These are phyloP conservation scores for Saprolegnia parasitica DNA, from an alignment of 352 stramenopile species.

Conservation along the genomic window DNA sequence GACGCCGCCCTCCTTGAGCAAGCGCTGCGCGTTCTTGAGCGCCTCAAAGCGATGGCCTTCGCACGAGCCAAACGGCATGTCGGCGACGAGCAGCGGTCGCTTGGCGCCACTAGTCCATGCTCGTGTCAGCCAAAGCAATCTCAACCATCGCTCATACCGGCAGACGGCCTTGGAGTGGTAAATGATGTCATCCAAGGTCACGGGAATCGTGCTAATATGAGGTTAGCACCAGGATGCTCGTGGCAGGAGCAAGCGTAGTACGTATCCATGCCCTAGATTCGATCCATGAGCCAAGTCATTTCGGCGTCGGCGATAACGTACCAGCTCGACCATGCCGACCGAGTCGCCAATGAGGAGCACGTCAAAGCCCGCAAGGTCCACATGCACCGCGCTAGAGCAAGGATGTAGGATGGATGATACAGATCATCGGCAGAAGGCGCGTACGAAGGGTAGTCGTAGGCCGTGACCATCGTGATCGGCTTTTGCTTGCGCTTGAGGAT, in stretches of 20 bases:
- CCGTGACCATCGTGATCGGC: constrained; percentile 99
- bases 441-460: constrained; percentile 94
- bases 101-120: constrained; percentile 47
- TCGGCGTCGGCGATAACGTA: constrained; percentile 52
- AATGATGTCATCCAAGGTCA: constrained; percentile 98
- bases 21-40: constrained; percentile 92
- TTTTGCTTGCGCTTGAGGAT: constrained; percentile 92
- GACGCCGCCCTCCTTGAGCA: constrained; percentile 93
- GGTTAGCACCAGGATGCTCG: not conserved
- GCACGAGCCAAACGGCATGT: constrained; percentile 99
- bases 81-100: constrained; percentile 92
- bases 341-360: constrained; percentile 97
- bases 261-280: constrained; percentile 69
- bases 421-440: not conserved
- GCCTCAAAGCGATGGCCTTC: constrained; percentile 88
- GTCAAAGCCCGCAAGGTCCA: constrained; percentile 97
- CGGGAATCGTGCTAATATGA: constrained; percentile 64
- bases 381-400: constrained; percentile 78
- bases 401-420: not conserved
- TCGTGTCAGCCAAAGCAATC: not conserved
- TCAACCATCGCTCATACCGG: constrained; percentile 39
- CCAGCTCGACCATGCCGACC: constrained; percentile 97
- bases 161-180: constrained; percentile 96
- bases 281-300: not conserved
- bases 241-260: not conserved